Evolutionary conservation across 495 filamentous ascomycete species (phyloP).

Genomic region (Penicillium bovifimosum): DNA sequence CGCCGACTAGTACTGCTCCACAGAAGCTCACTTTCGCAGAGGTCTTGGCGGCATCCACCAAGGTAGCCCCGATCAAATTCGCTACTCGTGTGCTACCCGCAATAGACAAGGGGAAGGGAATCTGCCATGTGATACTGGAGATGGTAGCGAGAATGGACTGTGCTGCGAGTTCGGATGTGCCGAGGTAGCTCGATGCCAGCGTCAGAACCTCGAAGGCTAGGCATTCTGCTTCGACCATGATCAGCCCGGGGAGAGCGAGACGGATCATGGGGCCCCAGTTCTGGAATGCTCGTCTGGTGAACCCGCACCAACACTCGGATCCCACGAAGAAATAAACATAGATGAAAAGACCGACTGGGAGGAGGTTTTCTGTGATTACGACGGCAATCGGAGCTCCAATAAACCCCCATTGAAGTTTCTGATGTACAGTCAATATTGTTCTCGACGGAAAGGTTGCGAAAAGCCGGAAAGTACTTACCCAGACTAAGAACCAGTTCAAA

Average conservation of each 20-base stretch:
- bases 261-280: slow-evolving; percentile 88
- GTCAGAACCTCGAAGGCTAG: slow-evolving; percentile 80
- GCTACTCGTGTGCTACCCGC: slow-evolving; percentile 59
- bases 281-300: slow-evolving; percentile 58
- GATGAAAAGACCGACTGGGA: slow-evolving; percentile 66
- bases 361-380: slow-evolving; percentile 72
- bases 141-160: slow-evolving; percentile 62
- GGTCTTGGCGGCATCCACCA: slow-evolving; percentile 64
- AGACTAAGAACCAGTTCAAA: slow-evolving; percentile 71
- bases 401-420: slow-evolving; percentile 71
- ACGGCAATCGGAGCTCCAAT: slow-evolving; percentile 81
- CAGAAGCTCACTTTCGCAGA: slow-evolving; percentile 65
- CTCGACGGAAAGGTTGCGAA: background rate
- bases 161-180: slow-evolving; percentile 62
- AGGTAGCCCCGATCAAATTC: slow-evolving; percentile 62
- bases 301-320: slow-evolving; percentile 73
- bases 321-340: slow-evolving; percentile 59
- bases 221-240: slow-evolving; percentile 91
- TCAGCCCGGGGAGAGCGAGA: slow-evolving; percentile 75
- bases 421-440: slow-evolving; percentile 2
- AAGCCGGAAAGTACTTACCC: slow-evolving; percentile 40
- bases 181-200: slow-evolving; percentile 63
- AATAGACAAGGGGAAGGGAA: slow-evolving; percentile 61
- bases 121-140: slow-evolving; percentile 56
- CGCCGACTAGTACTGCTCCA: slow-evolving; percentile 60